Evolutionary conservation across 305 asterid genomes (phyloP).

Genomic region (Galium porrigens): DNA sequence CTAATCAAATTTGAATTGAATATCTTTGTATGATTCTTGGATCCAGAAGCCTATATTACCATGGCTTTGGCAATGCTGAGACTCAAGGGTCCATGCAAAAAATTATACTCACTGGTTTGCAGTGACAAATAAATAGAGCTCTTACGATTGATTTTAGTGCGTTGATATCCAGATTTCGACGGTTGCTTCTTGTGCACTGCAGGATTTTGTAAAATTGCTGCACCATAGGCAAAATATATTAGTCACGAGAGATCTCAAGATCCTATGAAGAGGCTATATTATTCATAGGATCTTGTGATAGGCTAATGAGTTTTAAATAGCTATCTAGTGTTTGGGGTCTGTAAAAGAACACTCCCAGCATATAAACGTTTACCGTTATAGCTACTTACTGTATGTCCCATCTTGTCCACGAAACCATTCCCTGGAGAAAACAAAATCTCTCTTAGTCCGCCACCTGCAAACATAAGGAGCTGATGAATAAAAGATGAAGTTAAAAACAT

Average conservation of each 20-base stretch:
- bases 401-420: slow-evolving; percentile 96
- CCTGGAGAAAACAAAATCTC: slow-evolving; percentile 83
- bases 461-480: slow-evolving; percentile 14
- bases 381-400: slow-evolving; percentile 67
- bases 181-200: slow-evolving; percentile 67
- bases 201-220: slow-evolving; percentile 97
- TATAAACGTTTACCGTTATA: neutral
- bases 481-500: slow-evolving; percentile 13
- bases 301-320: neutral
- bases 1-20: neutral
- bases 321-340: too few species aligned
- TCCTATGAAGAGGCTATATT: neutral
- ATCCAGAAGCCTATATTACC: neutral
- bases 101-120: neutral
- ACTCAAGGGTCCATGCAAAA: neutral
- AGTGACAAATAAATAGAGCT: slow-evolving; percentile 2
- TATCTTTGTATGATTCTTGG: neutral
- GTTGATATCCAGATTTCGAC: slow-evolving; percentile 64
- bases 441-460: slow-evolving; percentile 84
- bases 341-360: too few species aligned
- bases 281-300: too few species aligned
- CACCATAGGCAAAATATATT: slow-evolving; percentile 32
- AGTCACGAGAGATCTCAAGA: slow-evolving; percentile 16
- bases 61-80: neutral
- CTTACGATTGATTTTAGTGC: slow-evolving; percentile 84